phyloP scores from a whole-genome alignment of 148 eudicot species.

The Chenopodium album region DNA sequence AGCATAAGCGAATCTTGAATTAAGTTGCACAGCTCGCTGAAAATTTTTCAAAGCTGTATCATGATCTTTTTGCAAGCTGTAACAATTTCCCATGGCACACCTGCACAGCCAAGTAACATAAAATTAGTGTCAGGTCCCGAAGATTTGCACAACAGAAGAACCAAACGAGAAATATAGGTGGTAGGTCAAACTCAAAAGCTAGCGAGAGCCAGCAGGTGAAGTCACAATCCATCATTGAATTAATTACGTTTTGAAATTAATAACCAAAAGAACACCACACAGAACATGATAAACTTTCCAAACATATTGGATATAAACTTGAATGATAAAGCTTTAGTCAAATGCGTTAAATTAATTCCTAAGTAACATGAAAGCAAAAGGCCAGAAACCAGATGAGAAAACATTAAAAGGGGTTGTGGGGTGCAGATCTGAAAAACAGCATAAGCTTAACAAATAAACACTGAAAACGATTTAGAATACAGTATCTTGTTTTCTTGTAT shows the following conservation, averaged over 20 bases:
- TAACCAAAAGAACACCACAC: neutral
- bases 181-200: slow-evolving; percentile 1
- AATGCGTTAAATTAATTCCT: neutral
- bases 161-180: neutral
- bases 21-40: slow-evolving; percentile 82
- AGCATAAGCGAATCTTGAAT: slow-evolving; percentile 83
- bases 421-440: no score
- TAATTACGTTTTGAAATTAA: neutral
- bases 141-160: neutral
- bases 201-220: neutral
- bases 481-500: no score
- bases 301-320: neutral
- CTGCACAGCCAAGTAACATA: slow-evolving; percentile 40
- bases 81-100: slow-evolving; percentile 99
- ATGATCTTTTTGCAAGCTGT: slow-evolving; percentile 96
- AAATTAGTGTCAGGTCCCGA: neutral
- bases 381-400: no score
- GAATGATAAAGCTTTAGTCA: neutral
- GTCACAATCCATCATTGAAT: neutral
- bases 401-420: no score
- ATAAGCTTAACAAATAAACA: no score
- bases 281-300: neutral
- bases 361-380: neutral
- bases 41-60: slow-evolving; percentile 94
- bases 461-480: no score